Conservation (phyloP, 2,329 filamentous ascomycete genomes). For the Graphiopsis chlorocephala region DNA sequence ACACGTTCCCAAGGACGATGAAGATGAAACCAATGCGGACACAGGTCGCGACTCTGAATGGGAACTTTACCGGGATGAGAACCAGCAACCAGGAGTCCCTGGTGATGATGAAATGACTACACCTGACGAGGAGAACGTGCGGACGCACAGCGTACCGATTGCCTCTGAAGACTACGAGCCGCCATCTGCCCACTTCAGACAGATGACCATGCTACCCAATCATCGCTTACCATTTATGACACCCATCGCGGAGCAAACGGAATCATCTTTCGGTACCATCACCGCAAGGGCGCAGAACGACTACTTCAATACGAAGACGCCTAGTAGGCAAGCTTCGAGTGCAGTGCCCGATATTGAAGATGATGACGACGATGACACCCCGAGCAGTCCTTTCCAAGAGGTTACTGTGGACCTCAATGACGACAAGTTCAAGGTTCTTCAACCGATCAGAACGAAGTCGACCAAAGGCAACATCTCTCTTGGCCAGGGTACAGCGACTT, state of each 20-base stretch:
- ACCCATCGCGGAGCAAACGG: constrained; percentile 92
- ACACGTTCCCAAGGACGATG: constrained; percentile 57
- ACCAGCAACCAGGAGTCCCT: background rate
- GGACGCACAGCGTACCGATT: constrained; percentile 69
- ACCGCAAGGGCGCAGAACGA: constrained; percentile 57
- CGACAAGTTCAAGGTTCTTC: constrained; percentile 46
- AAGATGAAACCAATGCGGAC: constrained; percentile 38
- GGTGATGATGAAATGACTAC: constrained; percentile 45
- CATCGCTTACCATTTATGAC: constrained; percentile 98
- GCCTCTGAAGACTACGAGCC: constrained; percentile 84
- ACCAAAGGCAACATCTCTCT: constrained; percentile 44
- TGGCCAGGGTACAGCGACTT: constrained; percentile 32
- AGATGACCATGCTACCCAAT: constrained; percentile 69
- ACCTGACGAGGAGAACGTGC: constrained; percentile 46
- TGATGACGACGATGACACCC: constrained; percentile 48
- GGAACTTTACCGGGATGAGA: constrained; percentile 30
- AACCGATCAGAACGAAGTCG: constrained; percentile 51
- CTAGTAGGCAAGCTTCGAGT: constrained; percentile 56
- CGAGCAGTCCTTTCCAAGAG: constrained; percentile 71
- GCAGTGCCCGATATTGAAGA: constrained; percentile 40
- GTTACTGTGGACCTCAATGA: constrained; percentile 52
- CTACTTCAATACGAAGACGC: constrained; percentile 70
- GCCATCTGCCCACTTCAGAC: constrained; percentile 72
- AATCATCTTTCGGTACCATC: constrained; percentile 73
- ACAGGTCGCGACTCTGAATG: constrained; percentile 32